These are phyloP conservation scores for Trebouxia gelatinosa DNA, from an alignment of 163 green algal genomes.

Conservation along the genomic window DNA sequence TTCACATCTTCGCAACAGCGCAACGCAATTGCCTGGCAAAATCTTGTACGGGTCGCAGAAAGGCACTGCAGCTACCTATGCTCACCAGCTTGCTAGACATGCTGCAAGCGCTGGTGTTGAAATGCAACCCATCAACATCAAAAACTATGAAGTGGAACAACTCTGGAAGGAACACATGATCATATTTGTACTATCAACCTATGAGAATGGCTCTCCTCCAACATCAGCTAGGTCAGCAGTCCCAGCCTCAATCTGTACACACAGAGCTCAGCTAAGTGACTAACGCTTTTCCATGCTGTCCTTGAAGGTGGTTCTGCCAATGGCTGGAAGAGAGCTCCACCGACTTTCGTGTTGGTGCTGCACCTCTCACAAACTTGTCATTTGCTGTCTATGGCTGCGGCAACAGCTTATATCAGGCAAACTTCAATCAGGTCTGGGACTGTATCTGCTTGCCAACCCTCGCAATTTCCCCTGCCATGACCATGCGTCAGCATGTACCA, in stretches of 20 bases:
- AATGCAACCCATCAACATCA: constrained; percentile 31
- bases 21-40: too few species aligned
- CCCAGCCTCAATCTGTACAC: neutral
- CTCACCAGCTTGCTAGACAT: constrained; percentile 30
- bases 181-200: constrained; percentile 61
- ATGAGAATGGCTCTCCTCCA: constrained; percentile 52
- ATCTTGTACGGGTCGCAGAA: constrained; percentile 45
- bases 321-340: constrained; percentile 65
- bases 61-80: constrained; percentile 32
- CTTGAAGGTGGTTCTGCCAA: constrained; percentile 45
- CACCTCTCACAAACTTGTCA: constrained; percentile 34
- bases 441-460: too few species aligned
- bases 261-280: neutral
- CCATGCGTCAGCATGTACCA: too few species aligned
- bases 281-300: too few species aligned
- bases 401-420: constrained; percentile 56
- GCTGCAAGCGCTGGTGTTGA: constrained; percentile 28
- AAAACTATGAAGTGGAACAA: constrained; percentile 49
- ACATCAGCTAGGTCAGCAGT: constrained; percentile 43
- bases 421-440: constrained; percentile 71
- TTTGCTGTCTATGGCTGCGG: constrained; percentile 70
- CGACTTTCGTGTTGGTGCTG: constrained; percentile 62
- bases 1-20: too few species aligned
- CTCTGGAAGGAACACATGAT: constrained; percentile 46
- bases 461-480: too few species aligned